phyloP scores from a whole-genome alignment of 192 early-diverging fungal genomes.

The Gaertneriomyces semiglobifer region DNA sequence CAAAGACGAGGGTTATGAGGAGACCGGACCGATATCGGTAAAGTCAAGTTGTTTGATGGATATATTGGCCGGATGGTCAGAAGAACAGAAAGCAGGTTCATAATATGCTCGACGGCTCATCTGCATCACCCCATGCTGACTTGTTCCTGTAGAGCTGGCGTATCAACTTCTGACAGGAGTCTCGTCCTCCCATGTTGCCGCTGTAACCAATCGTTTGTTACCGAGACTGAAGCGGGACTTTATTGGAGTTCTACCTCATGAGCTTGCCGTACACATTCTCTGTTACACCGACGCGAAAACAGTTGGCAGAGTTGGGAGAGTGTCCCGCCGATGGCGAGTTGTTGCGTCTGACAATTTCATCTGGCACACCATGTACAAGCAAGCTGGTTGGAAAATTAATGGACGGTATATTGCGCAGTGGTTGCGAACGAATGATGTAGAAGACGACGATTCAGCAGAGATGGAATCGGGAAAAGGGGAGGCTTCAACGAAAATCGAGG shows the following conservation, averaged over 20 bases:
- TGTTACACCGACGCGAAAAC: constrained; percentile 45
- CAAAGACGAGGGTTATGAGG: constrained; percentile 17
- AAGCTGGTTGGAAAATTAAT: constrained; percentile 40
- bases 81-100: constrained; percentile 15
- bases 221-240: constrained; percentile 60
- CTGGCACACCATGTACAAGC: constrained; percentile 61
- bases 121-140: background rate
- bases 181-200: constrained; percentile 40
- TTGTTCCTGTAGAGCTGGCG: constrained; percentile 44
- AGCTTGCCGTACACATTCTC: constrained; percentile 68
- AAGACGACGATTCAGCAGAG: too few relatives aligned
- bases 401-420: constrained; percentile 31
- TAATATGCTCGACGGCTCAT: background rate
- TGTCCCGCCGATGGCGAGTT: constrained; percentile 66
- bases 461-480: too few relatives aligned
- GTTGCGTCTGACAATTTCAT: constrained; percentile 67
- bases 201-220: constrained; percentile 42
- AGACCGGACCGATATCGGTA: background rate
- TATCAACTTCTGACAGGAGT: constrained; percentile 55
- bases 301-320: constrained; percentile 55
- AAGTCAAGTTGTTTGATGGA: background rate
- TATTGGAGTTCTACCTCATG: constrained; percentile 59
- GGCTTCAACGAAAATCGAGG: too few relatives aligned
- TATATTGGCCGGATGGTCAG: constrained; percentile 9
- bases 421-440: background rate